Conservation (phyloP, 345 rosid genomes). For the Gossypium thurberi region DNA sequence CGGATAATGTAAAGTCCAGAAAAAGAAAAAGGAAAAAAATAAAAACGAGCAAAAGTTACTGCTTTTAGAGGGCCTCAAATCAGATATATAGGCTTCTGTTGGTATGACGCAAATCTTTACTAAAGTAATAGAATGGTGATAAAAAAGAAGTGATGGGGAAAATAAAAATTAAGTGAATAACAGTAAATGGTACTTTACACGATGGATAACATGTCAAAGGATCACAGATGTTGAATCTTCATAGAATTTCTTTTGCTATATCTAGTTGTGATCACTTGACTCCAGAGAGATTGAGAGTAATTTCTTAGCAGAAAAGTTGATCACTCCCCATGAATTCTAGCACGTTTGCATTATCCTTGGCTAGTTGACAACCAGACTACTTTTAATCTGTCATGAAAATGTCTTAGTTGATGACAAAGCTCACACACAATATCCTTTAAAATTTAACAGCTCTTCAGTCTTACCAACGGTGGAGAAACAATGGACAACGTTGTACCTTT, state of each 20-base stretch:
- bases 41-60: neutral
- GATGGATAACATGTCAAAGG: constrained; percentile 30
- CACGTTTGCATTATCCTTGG: neutral
- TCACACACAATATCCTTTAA: no score
- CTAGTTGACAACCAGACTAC: neutral
- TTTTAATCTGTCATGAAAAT: neutral
- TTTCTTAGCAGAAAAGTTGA: neutral
- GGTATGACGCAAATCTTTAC: constrained; percentile 1
- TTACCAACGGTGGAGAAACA: neutral
- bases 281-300: neutral
- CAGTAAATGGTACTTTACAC: constrained; percentile 35
- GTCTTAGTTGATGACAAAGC: neutral
- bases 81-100: neutral
- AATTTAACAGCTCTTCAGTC: neutral
- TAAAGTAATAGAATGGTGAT: neutral
- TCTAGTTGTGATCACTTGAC: neutral
- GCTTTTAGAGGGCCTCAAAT: neutral
- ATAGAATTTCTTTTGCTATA: neutral
- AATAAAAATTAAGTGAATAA: neutral
- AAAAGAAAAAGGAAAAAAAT: neutral
- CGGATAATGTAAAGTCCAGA: neutral
- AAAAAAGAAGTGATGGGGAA: neutral
- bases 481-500: neutral
- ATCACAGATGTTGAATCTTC: neutral
- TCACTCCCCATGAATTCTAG: neutral